Conservation (phyloP, 306 rosid species). For the Citrullus mucosospermus region DNA sequence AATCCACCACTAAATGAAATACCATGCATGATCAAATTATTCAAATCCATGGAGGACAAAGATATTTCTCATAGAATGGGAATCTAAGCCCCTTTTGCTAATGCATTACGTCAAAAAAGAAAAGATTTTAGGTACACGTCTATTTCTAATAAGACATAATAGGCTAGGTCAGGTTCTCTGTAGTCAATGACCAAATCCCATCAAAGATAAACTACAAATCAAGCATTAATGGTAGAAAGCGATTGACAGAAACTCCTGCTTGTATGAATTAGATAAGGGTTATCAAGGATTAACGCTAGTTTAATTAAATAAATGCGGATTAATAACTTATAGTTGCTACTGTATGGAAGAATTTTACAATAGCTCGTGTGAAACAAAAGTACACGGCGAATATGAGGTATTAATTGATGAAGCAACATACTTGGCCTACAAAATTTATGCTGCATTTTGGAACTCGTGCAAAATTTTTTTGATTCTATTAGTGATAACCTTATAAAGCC, state of each 20-base stretch:
- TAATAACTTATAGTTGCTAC: background rate
- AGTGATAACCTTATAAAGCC: background rate
- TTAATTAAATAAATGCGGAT: background rate
- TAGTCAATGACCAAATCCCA: slow-evolving; percentile 5
- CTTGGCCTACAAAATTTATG: slow-evolving; percentile 39
- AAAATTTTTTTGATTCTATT: background rate
- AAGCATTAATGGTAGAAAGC: background rate
- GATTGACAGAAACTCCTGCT: background rate
- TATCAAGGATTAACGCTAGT: background rate
- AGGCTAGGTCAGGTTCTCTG: background rate
- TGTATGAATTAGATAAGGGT: background rate
- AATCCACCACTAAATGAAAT: background rate
- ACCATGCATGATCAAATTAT: background rate
- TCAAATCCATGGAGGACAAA: background rate
- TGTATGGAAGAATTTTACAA: background rate
- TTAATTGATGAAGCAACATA: slow-evolving; percentile 24
- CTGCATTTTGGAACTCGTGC: slow-evolving; percentile 11
- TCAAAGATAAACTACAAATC: background rate
- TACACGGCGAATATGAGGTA: background rate
- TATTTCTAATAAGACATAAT: background rate
- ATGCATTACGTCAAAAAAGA: background rate
- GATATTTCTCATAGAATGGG: background rate
- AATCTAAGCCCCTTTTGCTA: background rate
- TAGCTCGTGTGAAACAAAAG: background rate
- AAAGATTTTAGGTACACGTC: background rate